phyloP scores from a whole-genome alignment of 768 basidiomycete genomes.

The Lyophyllum shimeji region DNA sequence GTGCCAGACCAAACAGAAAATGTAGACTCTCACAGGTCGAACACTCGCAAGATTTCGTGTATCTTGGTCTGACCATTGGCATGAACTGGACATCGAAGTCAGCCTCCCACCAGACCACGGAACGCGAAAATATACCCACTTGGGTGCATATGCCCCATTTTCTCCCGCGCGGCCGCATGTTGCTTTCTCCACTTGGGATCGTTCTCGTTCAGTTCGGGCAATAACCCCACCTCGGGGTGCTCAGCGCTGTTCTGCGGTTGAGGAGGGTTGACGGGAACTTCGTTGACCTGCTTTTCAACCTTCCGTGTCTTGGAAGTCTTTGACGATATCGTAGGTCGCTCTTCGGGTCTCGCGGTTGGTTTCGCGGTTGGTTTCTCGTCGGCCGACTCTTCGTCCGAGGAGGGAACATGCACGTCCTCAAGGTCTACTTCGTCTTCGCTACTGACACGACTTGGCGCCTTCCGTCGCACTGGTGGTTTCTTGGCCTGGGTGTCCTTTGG shows the following conservation, averaged over 20 bases:
- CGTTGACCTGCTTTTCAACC: neutral
- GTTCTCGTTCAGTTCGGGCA: slow-evolving; percentile 45
- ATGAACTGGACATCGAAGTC: slow-evolving; percentile 53
- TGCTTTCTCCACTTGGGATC: slow-evolving; percentile 52
- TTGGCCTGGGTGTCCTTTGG: slow-evolving; percentile 14
- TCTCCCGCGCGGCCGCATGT: slow-evolving; percentile 43
- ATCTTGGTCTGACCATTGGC: slow-evolving; percentile 57
- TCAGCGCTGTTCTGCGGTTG: slow-evolving; percentile 9
- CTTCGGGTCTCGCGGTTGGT: neutral
- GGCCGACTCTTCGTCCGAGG: slow-evolving; percentile 21
- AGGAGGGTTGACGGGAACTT: neutral
- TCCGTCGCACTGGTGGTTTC: slow-evolving; percentile 12
- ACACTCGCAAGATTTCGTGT: slow-evolving; percentile 74
- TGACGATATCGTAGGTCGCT: neutral
- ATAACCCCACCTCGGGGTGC: slow-evolving; percentile 10
- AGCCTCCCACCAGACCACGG: neutral
- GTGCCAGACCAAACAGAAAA: neutral
- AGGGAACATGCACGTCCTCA: slow-evolving; percentile 23
- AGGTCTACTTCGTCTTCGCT: slow-evolving; percentile 22
- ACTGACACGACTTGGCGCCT: slow-evolving; percentile 12
- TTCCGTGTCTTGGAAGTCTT: neutral
- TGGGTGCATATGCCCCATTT: slow-evolving; percentile 55
- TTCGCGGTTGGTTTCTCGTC: slow-evolving; percentile 2
- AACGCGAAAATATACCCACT: slow-evolving; percentile 45
- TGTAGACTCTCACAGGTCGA: slow-evolving; percentile 58